These are phyloP conservation scores for Euphorbia pulcherrima DNA, from an alignment of 345 rosid genomes.

Conservation along the genomic window DNA sequence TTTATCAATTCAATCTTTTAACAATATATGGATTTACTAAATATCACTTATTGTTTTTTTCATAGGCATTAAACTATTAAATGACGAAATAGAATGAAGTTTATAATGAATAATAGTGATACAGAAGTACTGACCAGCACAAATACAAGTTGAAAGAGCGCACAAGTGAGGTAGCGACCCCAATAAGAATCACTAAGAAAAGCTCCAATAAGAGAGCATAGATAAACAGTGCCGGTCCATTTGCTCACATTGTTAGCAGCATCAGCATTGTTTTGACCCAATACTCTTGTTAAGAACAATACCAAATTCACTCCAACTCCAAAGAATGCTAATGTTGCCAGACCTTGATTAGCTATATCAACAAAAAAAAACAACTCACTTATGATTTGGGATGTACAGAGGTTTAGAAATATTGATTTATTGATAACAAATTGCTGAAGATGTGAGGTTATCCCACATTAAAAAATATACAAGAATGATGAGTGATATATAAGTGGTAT, in stretches of 20 bases:
- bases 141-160: constrained; percentile 49
- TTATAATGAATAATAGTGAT: too few species aligned
- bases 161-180: constrained; percentile 84
- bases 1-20: too few species aligned
- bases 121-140: constrained; percentile 34
- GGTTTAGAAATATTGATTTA: too few species aligned
- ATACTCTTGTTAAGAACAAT: constrained; percentile 71
- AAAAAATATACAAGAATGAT: background rate
- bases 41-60: too few species aligned
- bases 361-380: too few species aligned
- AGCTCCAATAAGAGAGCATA: constrained; percentile 81
- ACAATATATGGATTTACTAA: too few species aligned
- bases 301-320: constrained; percentile 92
- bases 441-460: too few species aligned
- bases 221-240: constrained; percentile 93
- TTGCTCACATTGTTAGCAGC: constrained; percentile 88
- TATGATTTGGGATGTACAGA: too few species aligned
- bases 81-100: too few species aligned
- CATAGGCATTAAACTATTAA: too few species aligned
- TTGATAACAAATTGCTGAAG: too few species aligned
- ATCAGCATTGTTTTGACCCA: constrained; percentile 64
- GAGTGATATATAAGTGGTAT: too few species aligned
- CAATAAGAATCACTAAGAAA: constrained; percentile 94
- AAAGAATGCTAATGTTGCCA: constrained; percentile 85
- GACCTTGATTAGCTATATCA: constrained; percentile 81